phyloP scores from a whole-genome alignment of 2,329 filamentous ascomycete species.

The Phymatotrichopsis omnivora region DNA sequence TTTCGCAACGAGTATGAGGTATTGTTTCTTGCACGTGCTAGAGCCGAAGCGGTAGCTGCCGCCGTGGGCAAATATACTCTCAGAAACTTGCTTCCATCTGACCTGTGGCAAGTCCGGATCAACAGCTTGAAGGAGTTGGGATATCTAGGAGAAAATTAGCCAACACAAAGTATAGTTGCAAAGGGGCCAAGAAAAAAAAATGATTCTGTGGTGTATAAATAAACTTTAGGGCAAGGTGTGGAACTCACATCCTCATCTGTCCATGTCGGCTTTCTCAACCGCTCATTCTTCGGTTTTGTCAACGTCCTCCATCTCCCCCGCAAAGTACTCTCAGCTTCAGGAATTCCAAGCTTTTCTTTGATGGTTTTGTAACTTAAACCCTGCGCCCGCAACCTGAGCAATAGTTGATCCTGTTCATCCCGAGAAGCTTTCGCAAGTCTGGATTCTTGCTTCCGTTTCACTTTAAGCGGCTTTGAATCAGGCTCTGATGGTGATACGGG shows the following conservation, averaged over 20 bases:
- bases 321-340: slow-evolving; percentile 61
- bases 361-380: slow-evolving; percentile 28
- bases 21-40: slow-evolving; percentile 50
- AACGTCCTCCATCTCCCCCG: slow-evolving; percentile 56
- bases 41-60: slow-evolving; percentile 51
- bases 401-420: slow-evolving; percentile 15
- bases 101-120: slow-evolving; percentile 13
- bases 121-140: slow-evolving; percentile 19
- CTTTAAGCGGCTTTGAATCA: too few relatives aligned
- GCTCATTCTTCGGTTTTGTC: slow-evolving; percentile 51
- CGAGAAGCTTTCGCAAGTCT: too few relatives aligned
- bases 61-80: slow-evolving; percentile 44
- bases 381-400: slow-evolving; percentile 21
- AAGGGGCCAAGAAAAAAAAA: slow-evolving; percentile 1
- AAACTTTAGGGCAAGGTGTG: neutral
- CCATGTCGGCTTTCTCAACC: slow-evolving; percentile 59
- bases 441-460: too few relatives aligned
- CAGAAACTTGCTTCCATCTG: slow-evolving; percentile 47
- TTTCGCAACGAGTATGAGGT: slow-evolving; percentile 41
- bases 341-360: slow-evolving; percentile 20
- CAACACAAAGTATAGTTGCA: neutral
- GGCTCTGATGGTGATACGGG: too few relatives aligned
- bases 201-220: too few relatives aligned
- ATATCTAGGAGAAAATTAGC: slow-evolving; percentile 12
- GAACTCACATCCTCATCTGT: slow-evolving; percentile 50